Conservation (phyloP, 2,329 filamentous ascomycete species). For the Fusarium napiforme region DNA sequence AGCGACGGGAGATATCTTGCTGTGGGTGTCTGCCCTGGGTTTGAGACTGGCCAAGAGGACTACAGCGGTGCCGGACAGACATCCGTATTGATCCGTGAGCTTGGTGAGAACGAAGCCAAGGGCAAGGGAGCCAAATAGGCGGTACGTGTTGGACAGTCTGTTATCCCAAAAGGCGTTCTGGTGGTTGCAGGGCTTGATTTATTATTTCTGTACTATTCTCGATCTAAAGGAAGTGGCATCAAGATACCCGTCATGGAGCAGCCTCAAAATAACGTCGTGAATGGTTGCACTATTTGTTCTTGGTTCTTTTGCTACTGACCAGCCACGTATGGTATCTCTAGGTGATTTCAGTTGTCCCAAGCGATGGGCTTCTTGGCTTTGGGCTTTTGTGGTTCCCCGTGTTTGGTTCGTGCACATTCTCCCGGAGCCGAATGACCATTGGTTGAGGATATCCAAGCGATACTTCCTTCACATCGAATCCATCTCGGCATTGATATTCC, state of each 20-base stretch:
- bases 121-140: slow-evolving; percentile 78
- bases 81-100: slow-evolving; percentile 82
- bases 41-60: slow-evolving; percentile 87
- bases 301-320: neutral
- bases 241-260: slow-evolving; percentile 48
- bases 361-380: slow-evolving; percentile 4
- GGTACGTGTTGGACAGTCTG: slow-evolving; percentile 13
- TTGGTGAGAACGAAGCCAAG: slow-evolving; percentile 89
- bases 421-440: neutral
- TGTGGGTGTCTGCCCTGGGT: slow-evolving; percentile 84
- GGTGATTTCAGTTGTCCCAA: slow-evolving; percentile 1
- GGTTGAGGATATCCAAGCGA: slow-evolving; percentile 21
- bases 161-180: slow-evolving; percentile 49
- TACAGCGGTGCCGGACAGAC: slow-evolving; percentile 77
- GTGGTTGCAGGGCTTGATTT: slow-evolving; percentile 41
- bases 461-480: slow-evolving; percentile 43
- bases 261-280: neutral
- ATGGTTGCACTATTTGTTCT: neutral
- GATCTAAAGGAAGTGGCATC: slow-evolving; percentile 40
- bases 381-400: neutral
- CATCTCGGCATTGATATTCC: slow-evolving; percentile 47
- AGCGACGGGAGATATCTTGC: slow-evolving; percentile 81
- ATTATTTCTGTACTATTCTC: slow-evolving; percentile 39
- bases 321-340: neutral
- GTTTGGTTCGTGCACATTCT: neutral